Conservation (phyloP, 108 stramenopile genomes). For the Phaeodactylum tricornutum region DNA sequence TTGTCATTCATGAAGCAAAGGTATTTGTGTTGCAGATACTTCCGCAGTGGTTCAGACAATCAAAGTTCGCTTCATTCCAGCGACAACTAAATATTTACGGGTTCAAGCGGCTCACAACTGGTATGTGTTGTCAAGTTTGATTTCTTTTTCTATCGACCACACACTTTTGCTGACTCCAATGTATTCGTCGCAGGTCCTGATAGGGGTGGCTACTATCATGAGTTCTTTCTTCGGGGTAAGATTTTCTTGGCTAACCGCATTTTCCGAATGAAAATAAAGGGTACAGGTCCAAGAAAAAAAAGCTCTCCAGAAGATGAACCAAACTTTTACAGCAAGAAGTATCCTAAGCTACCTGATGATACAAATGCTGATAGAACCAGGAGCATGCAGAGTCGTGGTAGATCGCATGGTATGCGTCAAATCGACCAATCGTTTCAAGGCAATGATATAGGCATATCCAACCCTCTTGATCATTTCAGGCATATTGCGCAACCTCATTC, state of each 20-base stretch:
- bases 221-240: slow-evolving; percentile 62
- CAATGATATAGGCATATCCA: too few relatives aligned
- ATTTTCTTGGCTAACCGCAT: slow-evolving; percentile 55
- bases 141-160: too few relatives aligned
- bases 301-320: slow-evolving; percentile 78
- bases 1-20: slow-evolving; percentile 79
- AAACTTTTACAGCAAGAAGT: slow-evolving; percentile 63
- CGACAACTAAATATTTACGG: slow-evolving; percentile 60
- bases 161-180: too few relatives aligned
- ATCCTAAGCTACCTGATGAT: too few relatives aligned
- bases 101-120: too few relatives aligned
- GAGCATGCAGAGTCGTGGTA: too few relatives aligned
- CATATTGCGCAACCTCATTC: too few relatives aligned
- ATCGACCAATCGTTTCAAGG: too few relatives aligned
- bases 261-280: slow-evolving; percentile 72
- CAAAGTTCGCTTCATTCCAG: slow-evolving; percentile 84
- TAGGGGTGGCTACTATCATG: slow-evolving; percentile 58
- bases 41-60: slow-evolving; percentile 83
- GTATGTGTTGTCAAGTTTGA: too few relatives aligned
- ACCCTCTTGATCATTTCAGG: too few relatives aligned
- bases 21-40: slow-evolving; percentile 66
- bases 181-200: slow-evolving; percentile 64
- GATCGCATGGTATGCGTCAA: too few relatives aligned
- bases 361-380: too few relatives aligned
- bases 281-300: slow-evolving; percentile 52